Evolutionary conservation across 805 yeast genomes (phyloP), one percentile per base, ranked within the genome.

Genomic region (Metschnikowia cubensis): DNA sequence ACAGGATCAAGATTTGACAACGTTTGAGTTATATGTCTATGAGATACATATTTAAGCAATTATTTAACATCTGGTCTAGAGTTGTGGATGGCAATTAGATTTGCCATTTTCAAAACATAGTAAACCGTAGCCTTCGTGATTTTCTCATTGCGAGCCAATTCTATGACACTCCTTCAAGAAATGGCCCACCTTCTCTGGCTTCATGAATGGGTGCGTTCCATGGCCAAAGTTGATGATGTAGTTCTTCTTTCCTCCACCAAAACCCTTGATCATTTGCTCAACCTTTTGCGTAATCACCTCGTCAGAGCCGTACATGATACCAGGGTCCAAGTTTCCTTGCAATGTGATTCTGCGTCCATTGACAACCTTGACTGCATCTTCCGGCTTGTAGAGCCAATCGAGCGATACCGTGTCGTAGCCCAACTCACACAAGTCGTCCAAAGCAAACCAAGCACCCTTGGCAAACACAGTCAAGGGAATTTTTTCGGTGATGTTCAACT

Each of bases 181-280:
- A 70, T 82, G 88, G 52, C 81, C 83, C 54, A 94, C 81, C 67
- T 86, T 86, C 56, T 87, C 96, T 10, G 98, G 96, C 56, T 89
- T 86, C 96, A 94, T 90, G 71, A 88, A 89, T 20, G 99, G 99
- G 66, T 90, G 97, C 20, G 99, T 94, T 15, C 99, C 99, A 61
- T 94, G 99, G 42, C 99, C 99, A 63, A 94, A 87, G 74, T 94
- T 94, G 59, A 92, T 85, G 58, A 94, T 92, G 71, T 94, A 94
- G 62, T 85, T 80, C 63, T 87, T 82, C 68, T 89, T 89, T 20
- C 97, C 97, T 41, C 96, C 96, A n/a, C 94, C 94, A 65, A 94
- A 94, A 6, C 91, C 96, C 51, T 75, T 66, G 53, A 94, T 85
- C 99, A 94, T 94, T 56, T 77, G 77, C 70, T 87, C 87, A 15